Base-by-base conservation (phyloP, 1,284 basidiomycete genomes). In the Singerocomus inundabilis region DNA sequence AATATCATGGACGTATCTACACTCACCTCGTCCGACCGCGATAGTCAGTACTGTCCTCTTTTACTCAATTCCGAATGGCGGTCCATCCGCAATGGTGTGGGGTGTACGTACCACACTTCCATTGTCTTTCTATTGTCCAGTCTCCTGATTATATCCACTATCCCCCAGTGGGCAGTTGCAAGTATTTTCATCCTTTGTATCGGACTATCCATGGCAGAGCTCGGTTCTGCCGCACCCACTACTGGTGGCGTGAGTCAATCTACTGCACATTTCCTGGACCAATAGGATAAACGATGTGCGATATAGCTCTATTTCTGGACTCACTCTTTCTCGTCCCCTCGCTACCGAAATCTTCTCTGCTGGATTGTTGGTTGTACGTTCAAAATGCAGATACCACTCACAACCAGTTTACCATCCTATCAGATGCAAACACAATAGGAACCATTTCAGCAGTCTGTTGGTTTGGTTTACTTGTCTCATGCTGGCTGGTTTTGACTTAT, bases 31-130 rank as follows among this genome's bases (percentile, higher is more conserved):
- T 65, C 7, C 70, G 72, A 46, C 65, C 16, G 1, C 70, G 54
- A 34, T 52, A 28, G 51, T 43, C 55, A 80, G 79, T 3, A 84
- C 86, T 5, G 85, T 88, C 8, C 69, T 91, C 5, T 71, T 84
- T 52, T 90, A 88, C 68, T 79, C 87, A 1, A 70, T 91, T 25
- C 84, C 85, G 0, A 85, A 91, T 67, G 91, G 91, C 5, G 90
- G 88, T 2, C 82, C 85, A 0, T 77, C 82, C 2, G 79, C 84
- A 7, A 90, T 93, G 88, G 84, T 92, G 5, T 93, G 90, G 86
- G 86, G 86, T 25, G 84, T 87, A 60, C 52, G 84, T 76, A 5
- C 10, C 0, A 41, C 46, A 15, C 29, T 61, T 11, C 12, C 13
- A 5, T 41, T 29, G 11, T 35, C 9, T 26, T 18, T 16, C 29